Evolutionary conservation across 805 yeast species (phyloP), one percentile per base, ranked within the genome.

Genomic region (Blastobotrys parvus): DNA sequence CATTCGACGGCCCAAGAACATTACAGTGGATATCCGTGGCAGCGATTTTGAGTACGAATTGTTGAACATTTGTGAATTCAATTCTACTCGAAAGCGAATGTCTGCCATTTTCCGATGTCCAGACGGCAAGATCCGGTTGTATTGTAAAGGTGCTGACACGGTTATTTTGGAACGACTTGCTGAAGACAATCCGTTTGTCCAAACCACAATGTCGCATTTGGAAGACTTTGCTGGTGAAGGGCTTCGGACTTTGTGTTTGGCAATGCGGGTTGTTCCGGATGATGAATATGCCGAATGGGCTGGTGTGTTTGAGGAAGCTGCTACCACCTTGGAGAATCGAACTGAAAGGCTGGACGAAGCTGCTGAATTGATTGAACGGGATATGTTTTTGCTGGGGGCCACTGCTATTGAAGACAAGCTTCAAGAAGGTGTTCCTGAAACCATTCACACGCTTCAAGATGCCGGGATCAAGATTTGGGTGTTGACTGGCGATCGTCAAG

Each of bases 401-500:
- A 94, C 98, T 30, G 99, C 98, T 1, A 92, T 92, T 59, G 99
- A 92, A 61, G 99, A 92, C 61, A 90, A 92, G 59, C 69, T 92
- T 38, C 99, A 92, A 66, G 97, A 90, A 45, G 98, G 97, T 33
- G 99, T 92, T 17, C 97, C 99, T 2, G 98, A 92, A 52, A 88
- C 98, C 1, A 94, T 92, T 47, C 92, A 86, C 51, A 84, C 94
- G 4, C 71, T 92, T 44, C 98, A 94, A 60, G 87, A 83, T 44
- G 99, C 99, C 0, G 97, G 97, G 13, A 89, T 94, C 51, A 90
- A 88, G 61, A 77, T 92, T 15, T 92, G 99, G 99, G 97, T 92
- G 19, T 69, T 92, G 40, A 92, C 99, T 2, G 99, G 99, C 54
- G 99, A 92, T 60, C 76, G 96, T 62, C 99, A 94, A 61, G 99